These are phyloP conservation scores for Kluyveromyces aestuarii DNA, from an alignment of 805 yeast genomes.

Conservation along the genomic window DNA sequence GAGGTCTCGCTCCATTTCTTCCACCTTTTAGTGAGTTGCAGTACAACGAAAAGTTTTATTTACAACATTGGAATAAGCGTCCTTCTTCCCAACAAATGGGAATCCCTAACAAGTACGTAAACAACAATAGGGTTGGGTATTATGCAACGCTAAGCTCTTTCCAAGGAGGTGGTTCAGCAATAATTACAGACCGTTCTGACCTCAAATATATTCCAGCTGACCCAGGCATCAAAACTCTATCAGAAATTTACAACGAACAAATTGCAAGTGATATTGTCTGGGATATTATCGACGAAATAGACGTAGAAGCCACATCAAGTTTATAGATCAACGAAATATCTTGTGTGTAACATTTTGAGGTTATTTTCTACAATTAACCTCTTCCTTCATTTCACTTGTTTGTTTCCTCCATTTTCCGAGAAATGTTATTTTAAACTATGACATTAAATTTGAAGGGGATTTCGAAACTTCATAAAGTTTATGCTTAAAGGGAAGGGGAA, in stretches of 20 bases:
- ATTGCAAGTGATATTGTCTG: slow-evolving; percentile 74
- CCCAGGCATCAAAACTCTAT: slow-evolving; percentile 39
- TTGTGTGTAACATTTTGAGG: too few species aligned
- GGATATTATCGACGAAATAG: slow-evolving; percentile 82
- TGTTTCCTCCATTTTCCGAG: neutral
- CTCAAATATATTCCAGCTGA: slow-evolving; percentile 39
- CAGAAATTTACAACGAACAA: slow-evolving; percentile 54
- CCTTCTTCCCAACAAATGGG: slow-evolving; percentile 3
- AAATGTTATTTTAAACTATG: neutral
- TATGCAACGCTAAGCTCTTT: slow-evolving; percentile 84
- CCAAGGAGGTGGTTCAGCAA: slow-evolving; percentile 63
- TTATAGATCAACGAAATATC: neutral
- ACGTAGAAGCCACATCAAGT: slow-evolving; percentile 32
- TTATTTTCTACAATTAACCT: too few species aligned
- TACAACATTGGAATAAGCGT: slow-evolving; percentile 25
- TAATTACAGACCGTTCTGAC: slow-evolving; percentile 56
- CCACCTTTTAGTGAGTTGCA: slow-evolving; percentile 65
- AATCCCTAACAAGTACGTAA: slow-evolving; percentile 35
- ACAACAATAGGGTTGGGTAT: slow-evolving; percentile 84
- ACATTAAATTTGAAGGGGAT: neutral
- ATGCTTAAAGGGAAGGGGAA: neutral
- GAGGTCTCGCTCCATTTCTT: slow-evolving; percentile 59
- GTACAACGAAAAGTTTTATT: slow-evolving; percentile 31
- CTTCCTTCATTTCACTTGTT: neutral
- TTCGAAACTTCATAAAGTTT: neutral